Percentiles rank a stretch among this genome's conserved stretches.
These are phyloP conservation scores for Emmonsia crescens DNA, from an alignment of 2,329 filamentous ascomycete species.

Conservation along the genomic window DNA sequence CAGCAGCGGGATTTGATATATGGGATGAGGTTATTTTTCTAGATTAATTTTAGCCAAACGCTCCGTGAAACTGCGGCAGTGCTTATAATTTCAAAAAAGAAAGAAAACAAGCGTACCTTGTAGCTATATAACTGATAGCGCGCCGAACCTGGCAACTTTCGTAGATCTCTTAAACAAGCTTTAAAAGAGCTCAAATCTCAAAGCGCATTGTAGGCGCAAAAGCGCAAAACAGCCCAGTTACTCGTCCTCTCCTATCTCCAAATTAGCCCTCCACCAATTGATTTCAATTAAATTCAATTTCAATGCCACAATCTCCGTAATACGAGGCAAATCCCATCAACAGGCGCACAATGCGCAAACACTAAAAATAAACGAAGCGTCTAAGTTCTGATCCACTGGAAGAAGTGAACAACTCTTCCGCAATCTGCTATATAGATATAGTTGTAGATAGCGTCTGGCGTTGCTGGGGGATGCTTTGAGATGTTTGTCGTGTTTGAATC, in stretches of 20 bases:
- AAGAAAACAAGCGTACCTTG: background rate
- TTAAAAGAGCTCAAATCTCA: background rate
- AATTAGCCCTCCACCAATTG: no score
- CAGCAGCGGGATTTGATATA: background rate
- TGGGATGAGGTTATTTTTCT: background rate
- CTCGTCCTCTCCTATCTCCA: no score
- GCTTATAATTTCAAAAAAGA: background rate
- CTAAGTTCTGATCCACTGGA: no score
- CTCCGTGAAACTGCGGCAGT: no score
- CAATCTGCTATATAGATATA: background rate
- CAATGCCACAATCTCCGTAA: background rate
- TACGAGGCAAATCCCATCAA: background rate
- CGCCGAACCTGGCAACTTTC: no score
- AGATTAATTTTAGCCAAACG: no score
- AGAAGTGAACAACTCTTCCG: background rate
- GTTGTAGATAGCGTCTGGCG: background rate
- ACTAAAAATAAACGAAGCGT: no score
- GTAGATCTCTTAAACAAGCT: background rate
- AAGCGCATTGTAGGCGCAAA: background rate
- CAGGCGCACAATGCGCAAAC: background rate
- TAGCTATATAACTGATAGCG: background rate
- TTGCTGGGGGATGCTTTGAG: background rate
- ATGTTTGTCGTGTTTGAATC: conserved; percentile 4
- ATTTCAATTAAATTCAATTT: background rate
- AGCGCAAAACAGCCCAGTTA: no score